Evolutionary conservation across 2,329 filamentous ascomycete species (phyloP), one percentile per base, ranked within the genome.

Genomic region (Cladobotryum mycophilum): DNA sequence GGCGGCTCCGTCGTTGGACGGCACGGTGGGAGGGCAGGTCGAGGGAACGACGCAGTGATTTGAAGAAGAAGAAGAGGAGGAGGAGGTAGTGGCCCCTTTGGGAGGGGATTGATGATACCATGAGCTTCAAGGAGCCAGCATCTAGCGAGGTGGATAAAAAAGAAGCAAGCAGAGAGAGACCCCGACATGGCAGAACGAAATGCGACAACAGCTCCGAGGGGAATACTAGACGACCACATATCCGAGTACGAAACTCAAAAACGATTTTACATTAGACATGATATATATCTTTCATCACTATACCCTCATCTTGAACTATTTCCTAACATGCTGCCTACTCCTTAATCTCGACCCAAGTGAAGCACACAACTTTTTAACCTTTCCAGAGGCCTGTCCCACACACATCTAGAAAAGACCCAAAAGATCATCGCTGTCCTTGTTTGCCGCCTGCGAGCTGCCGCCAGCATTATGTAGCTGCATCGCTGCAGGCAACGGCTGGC

Each of bases 401-500:
- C 17, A 25, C 37, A 30, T 61, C 56, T 71, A 74, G 55, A 74
- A 61, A 53, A 74, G 56, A 34, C 70, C 70, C 53, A 74, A 56
- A 57, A 87, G 68, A 67, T 88, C 84, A 55, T 86, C 79, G 59
- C 76, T 82, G 45, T 69, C 77, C 66, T 81, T 79, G 66, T 81
- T 79, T 42, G 72, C 66, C 55, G 73, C 72, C 56, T 69, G 60
- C 68, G 70, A 53, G 44, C 52, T 34, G 6, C 59, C 62, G 34
- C 70, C 65, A 4, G 63, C 61, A 46, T 67, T 64, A 45, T 71
- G 68, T 56, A 82, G 64, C 61, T 86, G 79, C 65, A 81, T 78
- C 11, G 75, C 73, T 4, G 85, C 75, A 14, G 86, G 84, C 33
- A 86, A 78, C 15, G 86, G 82, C 57, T 84, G 80, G 56, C 75